These are phyloP conservation scores for Heritiera littoralis DNA, from an alignment of 345 rosid species.

Conservation along the genomic window DNA sequence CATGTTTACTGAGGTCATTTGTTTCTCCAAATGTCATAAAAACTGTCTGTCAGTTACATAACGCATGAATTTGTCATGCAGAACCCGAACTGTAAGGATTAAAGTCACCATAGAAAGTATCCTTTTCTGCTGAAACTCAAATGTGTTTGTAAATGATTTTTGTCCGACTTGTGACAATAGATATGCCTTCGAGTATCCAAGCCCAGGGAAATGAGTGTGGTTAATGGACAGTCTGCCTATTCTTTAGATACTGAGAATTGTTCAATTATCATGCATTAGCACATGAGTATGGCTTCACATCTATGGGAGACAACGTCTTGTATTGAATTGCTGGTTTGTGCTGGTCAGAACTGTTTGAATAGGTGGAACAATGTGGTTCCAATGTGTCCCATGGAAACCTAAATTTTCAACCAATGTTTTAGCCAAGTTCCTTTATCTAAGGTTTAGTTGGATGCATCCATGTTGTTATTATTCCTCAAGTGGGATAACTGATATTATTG, in stretches of 20 bases:
- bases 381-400: not conserved
- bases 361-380: not conserved
- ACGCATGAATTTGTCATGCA: not conserved
- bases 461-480: not conserved
- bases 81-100: not conserved
- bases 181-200: not conserved
- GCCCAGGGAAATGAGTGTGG: not conserved
- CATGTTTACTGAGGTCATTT: not conserved
- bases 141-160: slow-evolving; percentile 8
- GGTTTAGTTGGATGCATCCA: not conserved
- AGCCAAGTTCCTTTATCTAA: not conserved
- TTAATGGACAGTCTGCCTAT: not conserved
- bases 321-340: not conserved
- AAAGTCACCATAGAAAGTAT: not conserved
- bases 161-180: not conserved
- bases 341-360: not conserved
- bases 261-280: not conserved
- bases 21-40: not conserved
- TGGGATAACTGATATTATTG: slow-evolving; percentile 11
- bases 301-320: not conserved
- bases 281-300: not conserved
- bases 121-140: not conserved
- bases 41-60: not conserved
- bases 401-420: not conserved
- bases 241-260: not conserved